Conservation (phyloP, 805 yeast genomes). For the Torulaspora indica region DNA sequence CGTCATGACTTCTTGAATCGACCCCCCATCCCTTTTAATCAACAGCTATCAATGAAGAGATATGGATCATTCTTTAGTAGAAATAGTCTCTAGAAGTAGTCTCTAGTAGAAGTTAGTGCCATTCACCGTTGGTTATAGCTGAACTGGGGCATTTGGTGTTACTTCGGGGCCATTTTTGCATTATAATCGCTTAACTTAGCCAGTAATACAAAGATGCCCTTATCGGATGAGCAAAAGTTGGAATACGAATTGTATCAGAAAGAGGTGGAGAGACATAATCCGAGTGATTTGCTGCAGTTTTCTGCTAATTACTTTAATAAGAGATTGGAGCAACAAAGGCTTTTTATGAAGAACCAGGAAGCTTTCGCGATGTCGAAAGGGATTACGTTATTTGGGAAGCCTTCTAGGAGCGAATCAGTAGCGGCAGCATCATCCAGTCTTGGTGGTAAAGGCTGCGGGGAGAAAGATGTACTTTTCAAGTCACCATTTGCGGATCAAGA, state of each 20-base stretch:
- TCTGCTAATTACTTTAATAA: constrained; percentile 67
- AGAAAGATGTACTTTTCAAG: constrained; percentile 41
- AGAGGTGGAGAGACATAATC: constrained; percentile 51
- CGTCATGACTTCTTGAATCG: neutral
- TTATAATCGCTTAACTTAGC: neutral
- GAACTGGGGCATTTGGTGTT: neutral
- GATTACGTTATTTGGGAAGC: constrained; percentile 42
- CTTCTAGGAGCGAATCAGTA: constrained; percentile 35
- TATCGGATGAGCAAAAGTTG: constrained; percentile 24
- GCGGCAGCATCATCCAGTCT: constrained; percentile 31
- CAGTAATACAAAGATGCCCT: constrained; percentile 12
- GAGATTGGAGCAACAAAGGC: constrained; percentile 57
- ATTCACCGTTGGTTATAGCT: neutral
- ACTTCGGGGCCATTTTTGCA: neutral
- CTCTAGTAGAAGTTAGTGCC: neutral
- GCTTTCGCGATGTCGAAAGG: constrained; percentile 41
- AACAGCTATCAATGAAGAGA: neutral
- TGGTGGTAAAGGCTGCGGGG: constrained; percentile 11
- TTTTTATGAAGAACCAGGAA: constrained; percentile 48
- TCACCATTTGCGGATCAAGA: constrained; percentile 61
- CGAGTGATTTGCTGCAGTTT: constrained; percentile 66
- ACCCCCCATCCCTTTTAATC: neutral
- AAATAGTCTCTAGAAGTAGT: neutral
- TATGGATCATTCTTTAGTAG: neutral
- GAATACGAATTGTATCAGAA: constrained; percentile 62